Evolutionary conservation across 768 basidiomycete species (phyloP).

Genomic region (Scleroderma citrinum): DNA sequence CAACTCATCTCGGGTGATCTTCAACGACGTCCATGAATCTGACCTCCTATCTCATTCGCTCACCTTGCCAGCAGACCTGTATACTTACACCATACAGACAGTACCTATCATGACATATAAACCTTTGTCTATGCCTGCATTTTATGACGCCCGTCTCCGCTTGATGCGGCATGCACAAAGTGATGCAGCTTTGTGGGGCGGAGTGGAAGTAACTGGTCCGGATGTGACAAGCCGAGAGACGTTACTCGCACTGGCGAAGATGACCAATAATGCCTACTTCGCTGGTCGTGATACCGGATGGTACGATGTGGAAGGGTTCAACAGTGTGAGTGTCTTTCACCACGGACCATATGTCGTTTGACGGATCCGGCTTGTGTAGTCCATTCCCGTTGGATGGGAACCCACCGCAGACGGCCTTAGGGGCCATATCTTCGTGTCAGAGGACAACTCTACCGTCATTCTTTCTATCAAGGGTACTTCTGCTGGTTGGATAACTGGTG

Average conservation of each 20-base stretch:
- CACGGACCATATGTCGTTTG: not conserved
- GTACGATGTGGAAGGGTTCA: slow-evolving; percentile 70
- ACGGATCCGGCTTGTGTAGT: slow-evolving; percentile 30
- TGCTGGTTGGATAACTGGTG: slow-evolving; percentile 57
- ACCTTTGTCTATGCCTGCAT: slow-evolving; percentile 38
- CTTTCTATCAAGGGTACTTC: slow-evolving; percentile 94
- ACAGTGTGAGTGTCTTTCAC: slow-evolving; percentile 36
- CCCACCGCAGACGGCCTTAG: slow-evolving; percentile 85
- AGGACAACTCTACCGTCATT: slow-evolving; percentile 80
- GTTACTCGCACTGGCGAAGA: slow-evolving; percentile 75
- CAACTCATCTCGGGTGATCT: slow-evolving; percentile 49
- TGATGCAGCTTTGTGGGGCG: slow-evolving; percentile 52
- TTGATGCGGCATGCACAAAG: slow-evolving; percentile 36
- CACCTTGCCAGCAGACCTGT: slow-evolving; percentile 17
- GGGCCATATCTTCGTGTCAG: slow-evolving; percentile 85
- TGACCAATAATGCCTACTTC: slow-evolving; percentile 81
- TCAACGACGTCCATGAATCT: slow-evolving; percentile 44
- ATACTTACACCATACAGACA: slow-evolving; percentile 39
- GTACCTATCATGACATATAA: slow-evolving; percentile 35
- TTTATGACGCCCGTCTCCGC: slow-evolving; percentile 29
- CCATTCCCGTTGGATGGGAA: slow-evolving; percentile 83
- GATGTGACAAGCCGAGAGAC: slow-evolving; percentile 69
- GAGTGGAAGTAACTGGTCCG: slow-evolving; percentile 58
- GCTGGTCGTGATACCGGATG: slow-evolving; percentile 49
- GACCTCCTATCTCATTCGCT: slow-evolving; percentile 24